Conservation (phyloP, 306 rosid genomes). For the Morella rubra region DNA sequence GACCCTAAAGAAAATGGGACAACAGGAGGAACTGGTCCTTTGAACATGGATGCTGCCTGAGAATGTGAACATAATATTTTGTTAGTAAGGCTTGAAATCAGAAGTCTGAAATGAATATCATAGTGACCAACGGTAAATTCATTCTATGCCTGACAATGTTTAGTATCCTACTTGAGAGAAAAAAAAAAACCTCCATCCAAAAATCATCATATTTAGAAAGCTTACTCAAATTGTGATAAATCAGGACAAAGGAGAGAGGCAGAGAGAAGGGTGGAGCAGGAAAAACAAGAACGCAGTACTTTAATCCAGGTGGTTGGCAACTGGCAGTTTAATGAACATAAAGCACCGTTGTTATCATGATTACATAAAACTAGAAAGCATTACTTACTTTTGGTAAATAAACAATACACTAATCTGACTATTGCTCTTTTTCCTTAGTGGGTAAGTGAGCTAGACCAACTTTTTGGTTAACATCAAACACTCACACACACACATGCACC, state of each 20-base stretch:
- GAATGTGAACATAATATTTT: constrained; percentile 25
- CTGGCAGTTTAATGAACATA: neutral
- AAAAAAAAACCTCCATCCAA: neutral
- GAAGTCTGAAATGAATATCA: constrained; percentile 4
- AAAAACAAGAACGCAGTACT: neutral
- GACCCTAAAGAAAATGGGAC: constrained; percentile 97
- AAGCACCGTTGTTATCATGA: too few relatives aligned
- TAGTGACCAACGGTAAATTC: constrained; percentile 14
- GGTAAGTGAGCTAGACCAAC: neutral
- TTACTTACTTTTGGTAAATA: too few relatives aligned
- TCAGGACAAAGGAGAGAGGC: neutral
- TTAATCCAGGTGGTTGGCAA: neutral
- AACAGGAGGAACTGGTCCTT: constrained; percentile 95
- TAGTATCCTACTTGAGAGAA: neutral
- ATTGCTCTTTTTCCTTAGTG: neutral
- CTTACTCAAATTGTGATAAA: neutral
- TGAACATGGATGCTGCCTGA: constrained; percentile 99
- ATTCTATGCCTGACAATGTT: neutral
- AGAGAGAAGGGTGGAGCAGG: neutral
- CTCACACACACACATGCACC: neutral
- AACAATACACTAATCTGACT: too few relatives aligned
- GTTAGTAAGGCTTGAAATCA: constrained; percentile 15
- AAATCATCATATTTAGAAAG: neutral
- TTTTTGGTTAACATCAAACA: neutral
- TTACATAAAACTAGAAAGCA: too few relatives aligned